Conservation (phyloP, 352 stramenopile species). For the Elongisporangium anandrum region DNA sequence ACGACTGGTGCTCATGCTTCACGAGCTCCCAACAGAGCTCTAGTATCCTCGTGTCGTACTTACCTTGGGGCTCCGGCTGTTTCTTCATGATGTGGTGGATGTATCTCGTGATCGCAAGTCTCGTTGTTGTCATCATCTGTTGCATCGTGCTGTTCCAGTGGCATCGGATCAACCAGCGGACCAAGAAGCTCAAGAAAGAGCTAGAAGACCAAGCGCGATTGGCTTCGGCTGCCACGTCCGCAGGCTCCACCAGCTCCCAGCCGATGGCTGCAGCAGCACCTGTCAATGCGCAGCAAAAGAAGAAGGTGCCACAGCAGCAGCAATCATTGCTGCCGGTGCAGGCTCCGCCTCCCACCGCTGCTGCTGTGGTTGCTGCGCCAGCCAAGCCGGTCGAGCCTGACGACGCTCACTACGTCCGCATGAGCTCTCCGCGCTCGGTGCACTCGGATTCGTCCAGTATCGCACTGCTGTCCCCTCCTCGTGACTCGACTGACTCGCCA, state of each 20-base stretch:
- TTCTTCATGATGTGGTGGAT: conserved; percentile 89
- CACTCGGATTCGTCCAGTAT: conserved; percentile 60
- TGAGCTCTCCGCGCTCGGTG: conserved; percentile 54
- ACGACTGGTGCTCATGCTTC: conserved; percentile 70
- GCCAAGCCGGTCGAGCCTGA: conserved; percentile 2
- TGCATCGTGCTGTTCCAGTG: conserved; percentile 57
- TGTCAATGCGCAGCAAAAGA: conserved; percentile 3
- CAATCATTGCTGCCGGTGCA: neutral
- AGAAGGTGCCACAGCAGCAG: conserved; percentile 12
- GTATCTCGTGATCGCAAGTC: conserved; percentile 66
- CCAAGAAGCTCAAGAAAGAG: conserved; percentile 39
- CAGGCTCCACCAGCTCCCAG: conserved; percentile 1
- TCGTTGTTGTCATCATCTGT: conserved; percentile 52
- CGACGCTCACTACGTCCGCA: conserved; percentile 22
- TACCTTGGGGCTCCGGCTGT: conserved; percentile 58
- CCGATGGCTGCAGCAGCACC: conserved; percentile 3
- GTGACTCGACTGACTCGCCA: conserved; percentile 20
- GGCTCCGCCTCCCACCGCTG: neutral
- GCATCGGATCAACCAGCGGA: conserved; percentile 35
- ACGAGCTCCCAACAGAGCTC: conserved; percentile 54
- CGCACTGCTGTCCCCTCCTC: conserved; percentile 45
- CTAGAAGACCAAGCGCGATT: conserved; percentile 11
- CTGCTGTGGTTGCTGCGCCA: conserved; percentile 26
- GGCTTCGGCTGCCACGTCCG: neutral
- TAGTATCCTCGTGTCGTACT: conserved; percentile 44